Percentiles rank a stretch among this genome's conserved stretches.
Conservation (phyloP, 2,329 filamentous ascomycete species). For the Ophiostoma ulmi region DNA sequence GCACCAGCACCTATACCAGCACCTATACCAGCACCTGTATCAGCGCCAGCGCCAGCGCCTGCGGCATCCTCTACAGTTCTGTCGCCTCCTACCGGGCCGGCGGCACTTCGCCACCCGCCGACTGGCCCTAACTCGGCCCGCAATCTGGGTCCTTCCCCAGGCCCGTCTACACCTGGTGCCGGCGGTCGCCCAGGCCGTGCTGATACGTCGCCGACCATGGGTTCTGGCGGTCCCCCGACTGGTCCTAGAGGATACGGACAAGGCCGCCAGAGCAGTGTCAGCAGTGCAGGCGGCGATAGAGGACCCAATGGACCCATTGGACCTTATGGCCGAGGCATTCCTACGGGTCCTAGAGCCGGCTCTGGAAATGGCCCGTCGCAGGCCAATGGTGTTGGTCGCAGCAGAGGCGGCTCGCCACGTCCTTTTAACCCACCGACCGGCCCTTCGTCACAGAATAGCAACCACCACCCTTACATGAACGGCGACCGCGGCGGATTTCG, state of each 20-base stretch:
- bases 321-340: constrained; percentile 35
- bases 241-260: constrained; percentile 23
- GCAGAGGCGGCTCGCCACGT: constrained; percentile 32
- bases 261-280: not conserved
- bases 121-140: constrained; percentile 42
- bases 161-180: constrained; percentile 31
- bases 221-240: constrained; percentile 21
- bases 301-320: constrained; percentile 23
- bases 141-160: constrained; percentile 38
- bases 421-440: constrained; percentile 56
- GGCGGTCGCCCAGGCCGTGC: constrained; percentile 32
- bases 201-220: constrained; percentile 11
- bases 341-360: constrained; percentile 44
- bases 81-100: constrained; percentile 53
- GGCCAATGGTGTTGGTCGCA: constrained; percentile 2
- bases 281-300: constrained; percentile 36
- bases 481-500: not conserved
- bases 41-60: not conserved
- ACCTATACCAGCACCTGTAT: not conserved
- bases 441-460: constrained; percentile 40
- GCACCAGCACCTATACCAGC: not conserved
- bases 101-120: constrained; percentile 49
- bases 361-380: constrained; percentile 14
- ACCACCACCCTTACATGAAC: not conserved
- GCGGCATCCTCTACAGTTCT: constrained; percentile 1